Percentiles rank a stretch among this genome's conserved stretches.
Conservation (phyloP, 2,329 filamentous ascomycete genomes). For the Fusarium anthophilum region DNA sequence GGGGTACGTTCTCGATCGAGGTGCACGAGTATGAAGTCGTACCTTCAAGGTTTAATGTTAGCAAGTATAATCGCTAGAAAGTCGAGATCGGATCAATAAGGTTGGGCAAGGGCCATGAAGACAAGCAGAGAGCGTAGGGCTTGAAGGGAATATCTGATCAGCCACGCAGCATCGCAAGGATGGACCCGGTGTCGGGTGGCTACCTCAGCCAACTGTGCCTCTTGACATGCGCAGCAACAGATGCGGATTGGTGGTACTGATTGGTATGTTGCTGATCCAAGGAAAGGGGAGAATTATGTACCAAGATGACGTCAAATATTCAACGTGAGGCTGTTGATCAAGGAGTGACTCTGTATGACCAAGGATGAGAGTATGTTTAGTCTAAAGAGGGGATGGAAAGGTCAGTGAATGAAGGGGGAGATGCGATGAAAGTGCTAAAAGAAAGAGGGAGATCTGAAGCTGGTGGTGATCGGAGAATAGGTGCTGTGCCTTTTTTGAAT, state of each 20-base stretch:
- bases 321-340: conserved; percentile 5
- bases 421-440: conserved; percentile 1
- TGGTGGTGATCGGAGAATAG: conserved; percentile 1
- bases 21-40: neutral
- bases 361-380: conserved; percentile 7
- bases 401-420: neutral
- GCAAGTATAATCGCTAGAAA: neutral
- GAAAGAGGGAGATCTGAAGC: neutral
- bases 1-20: neutral
- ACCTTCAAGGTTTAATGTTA: conserved; percentile 9
- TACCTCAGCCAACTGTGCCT: conserved; percentile 3
- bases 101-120: neutral
- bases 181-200: neutral
- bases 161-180: conserved; percentile 4
- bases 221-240: conserved; percentile 11
- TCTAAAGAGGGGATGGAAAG: conserved; percentile 1
- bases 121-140: neutral
- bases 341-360: neutral
- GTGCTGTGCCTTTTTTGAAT: conserved; percentile 18
- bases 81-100: conserved; percentile 3
- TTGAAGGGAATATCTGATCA: neutral
- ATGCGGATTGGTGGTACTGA: conserved; percentile 15
- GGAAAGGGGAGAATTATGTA: conserved; percentile 29
- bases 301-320: conserved; percentile 42
- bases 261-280: conserved; percentile 26